Evolutionary conservation across 2,329 filamentous ascomycete species (phyloP), one percentile per base, ranked within the genome.

Genomic region (Pyricularia sp.): DNA sequence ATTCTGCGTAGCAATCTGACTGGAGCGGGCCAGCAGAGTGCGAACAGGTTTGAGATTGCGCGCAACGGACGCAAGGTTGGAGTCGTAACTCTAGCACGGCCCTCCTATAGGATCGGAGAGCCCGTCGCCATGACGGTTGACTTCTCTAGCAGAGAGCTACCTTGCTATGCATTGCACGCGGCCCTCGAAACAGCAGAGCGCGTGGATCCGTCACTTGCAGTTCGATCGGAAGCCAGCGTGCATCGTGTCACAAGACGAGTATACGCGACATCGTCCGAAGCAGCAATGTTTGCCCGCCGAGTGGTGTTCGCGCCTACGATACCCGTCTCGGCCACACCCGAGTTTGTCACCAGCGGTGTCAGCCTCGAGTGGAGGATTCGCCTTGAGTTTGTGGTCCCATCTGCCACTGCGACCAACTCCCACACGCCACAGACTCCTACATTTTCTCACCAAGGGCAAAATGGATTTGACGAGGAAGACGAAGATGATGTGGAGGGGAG

Each of bases 31-130:
- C 88, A 90, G 50, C 90, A 93, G 73, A 94, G 92, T 75, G 87
- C 90, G n/a, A 97, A 97, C 75, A 89, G 93, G 58, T 99, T 98
- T 77, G 94, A 97, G 76, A 98, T 99, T 76, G 90, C 94, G 14
- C 91, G 94, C 17, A 94, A 93, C 75, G 94, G 94, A n/a, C 89
- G 90, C 69, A 90, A 90, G n/a, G 94, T 99, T 14, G 94, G 92
- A 2, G 92, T 96, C 6, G 88, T 99, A 69, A 93, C 94, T 79
- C 85, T 99, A 36, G 91, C 94, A 5, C 89, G 95, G 11, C 93
- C 95, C 0, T 89, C 94, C 0, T 97, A 96, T 80, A 87, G 94
- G 64, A 83, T 99, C 0, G 95, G 95, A 70, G 95, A 99, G 78
- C 89, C 90, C 0, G 88, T 98, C 64, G 92, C 89, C 14, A 90